Evolutionary conservation across 257 asterid species (phyloP), one percentile per base, ranked within the genome.

Genomic region (Capsicum baccatum): DNA sequence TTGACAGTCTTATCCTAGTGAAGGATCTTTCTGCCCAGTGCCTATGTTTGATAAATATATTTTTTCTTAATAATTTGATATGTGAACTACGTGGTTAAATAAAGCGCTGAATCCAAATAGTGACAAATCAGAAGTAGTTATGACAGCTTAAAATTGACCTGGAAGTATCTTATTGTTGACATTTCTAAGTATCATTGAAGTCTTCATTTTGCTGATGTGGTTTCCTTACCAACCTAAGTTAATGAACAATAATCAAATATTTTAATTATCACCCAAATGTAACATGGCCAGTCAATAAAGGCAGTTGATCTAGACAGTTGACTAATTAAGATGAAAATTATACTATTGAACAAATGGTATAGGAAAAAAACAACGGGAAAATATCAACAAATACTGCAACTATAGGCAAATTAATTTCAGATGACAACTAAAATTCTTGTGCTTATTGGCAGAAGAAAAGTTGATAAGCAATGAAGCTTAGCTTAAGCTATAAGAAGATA

Each of bases 1-100:
- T 74, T 26, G 81, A 13, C 64, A 52, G 52, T 76, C 81, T 76
- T 76, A 52, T 76, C 14, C 81, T 76, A 52, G 48, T 26, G 26
- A 52, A 50, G 59, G 42, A 19, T 50, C 8, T 21, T 50, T 74
- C 21, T 74, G 19, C 47, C 62, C 44, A 74, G 19, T 21, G 47
- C 81, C 81, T 74, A 13, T 35, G 42, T 76, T 26, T 48, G 14
- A 52, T 52, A 10, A 52, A 13, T 15, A 26, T 3, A 39, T 39
- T 52, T 11, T 76, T 76, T 54, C 37, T 71, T 10, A 71, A 47
- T n/a, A 78, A 78, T 17, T 26, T 26, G 9, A 78, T 13, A 78
- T 78, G 54, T 78, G 26, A 14, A 78, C 63, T 21, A 16, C 5
- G 13, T 21, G 47, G 50, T 74, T 21, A 76, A 50, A 13, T 21